Percentiles rank a stretch among this genome's conserved stretches.
Evolutionary conservation across 2,329 filamentous ascomycete genomes (phyloP).

Genomic region (Lachnellula occidentalis): DNA sequence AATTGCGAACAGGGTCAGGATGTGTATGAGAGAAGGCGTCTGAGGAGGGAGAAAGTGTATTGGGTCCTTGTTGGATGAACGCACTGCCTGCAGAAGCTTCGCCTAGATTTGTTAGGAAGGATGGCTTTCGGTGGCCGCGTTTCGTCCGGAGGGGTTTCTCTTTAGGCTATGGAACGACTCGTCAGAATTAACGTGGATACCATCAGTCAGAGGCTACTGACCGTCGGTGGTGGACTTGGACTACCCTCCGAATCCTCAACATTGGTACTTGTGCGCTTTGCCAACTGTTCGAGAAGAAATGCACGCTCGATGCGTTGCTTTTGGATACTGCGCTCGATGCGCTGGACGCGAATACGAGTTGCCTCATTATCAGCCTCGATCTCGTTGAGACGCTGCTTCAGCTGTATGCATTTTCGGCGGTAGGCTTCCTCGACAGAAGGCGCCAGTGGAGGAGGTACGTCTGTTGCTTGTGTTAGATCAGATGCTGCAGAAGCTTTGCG

Average conservation of each 20-base stretch:
- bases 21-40: slow-evolving; percentile 49
- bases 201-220: slow-evolving; percentile 37
- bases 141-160: slow-evolving; percentile 74
- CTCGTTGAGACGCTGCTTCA: slow-evolving; percentile 86
- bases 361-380: slow-evolving; percentile 89
- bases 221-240: slow-evolving; percentile 73
- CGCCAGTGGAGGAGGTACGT: slow-evolving; percentile 58
- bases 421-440: slow-evolving; percentile 95
- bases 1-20: slow-evolving; percentile 29
- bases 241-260: slow-evolving; percentile 75
- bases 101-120: slow-evolving; percentile 34
- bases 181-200: slow-evolving; percentile 15
- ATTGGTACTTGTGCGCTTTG: slow-evolving; percentile 67
- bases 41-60: slow-evolving; percentile 44
- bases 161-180: slow-evolving; percentile 51
- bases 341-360: slow-evolving; percentile 69
- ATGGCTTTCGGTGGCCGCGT: slow-evolving; percentile 62
- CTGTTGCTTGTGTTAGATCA: slow-evolving; percentile 22
- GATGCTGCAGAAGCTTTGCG: not conserved
- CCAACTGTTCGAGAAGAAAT: slow-evolving; percentile 66
- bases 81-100: slow-evolving; percentile 36
- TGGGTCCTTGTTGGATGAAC: slow-evolving; percentile 43
- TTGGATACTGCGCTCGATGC: slow-evolving; percentile 79
- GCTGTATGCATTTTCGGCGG: slow-evolving; percentile 90
- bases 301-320: slow-evolving; percentile 87